These are phyloP conservation scores for Neonectria ditissima DNA, from an alignment of 2,329 filamentous ascomycete genomes.

Conservation along the genomic window DNA sequence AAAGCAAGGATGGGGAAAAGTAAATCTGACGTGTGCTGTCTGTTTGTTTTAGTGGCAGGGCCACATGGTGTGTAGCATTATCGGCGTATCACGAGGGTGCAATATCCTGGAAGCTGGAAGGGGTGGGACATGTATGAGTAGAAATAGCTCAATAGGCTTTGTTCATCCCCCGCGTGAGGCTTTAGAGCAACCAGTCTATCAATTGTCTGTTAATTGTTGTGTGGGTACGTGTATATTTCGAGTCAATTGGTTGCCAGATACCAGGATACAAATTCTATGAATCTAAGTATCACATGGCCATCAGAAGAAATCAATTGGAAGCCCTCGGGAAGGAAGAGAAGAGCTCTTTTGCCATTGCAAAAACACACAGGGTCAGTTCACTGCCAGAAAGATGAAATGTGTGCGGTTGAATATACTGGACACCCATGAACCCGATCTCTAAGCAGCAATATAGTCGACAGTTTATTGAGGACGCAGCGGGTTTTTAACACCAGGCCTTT, in stretches of 20 bases:
- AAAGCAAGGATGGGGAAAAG: slow-evolving; percentile 16
- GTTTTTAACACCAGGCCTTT: background rate
- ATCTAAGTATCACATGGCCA: background rate
- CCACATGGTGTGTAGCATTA: slow-evolving; percentile 32
- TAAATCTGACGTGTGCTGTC: slow-evolving; percentile 13
- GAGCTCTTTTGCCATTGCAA: too few species aligned
- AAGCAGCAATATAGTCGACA: background rate
- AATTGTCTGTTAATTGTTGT: background rate
- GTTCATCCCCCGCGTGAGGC: background rate
- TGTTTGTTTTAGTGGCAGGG: slow-evolving; percentile 17
- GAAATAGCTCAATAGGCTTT: background rate
- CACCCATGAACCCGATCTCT: background rate
- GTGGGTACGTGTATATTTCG: background rate
- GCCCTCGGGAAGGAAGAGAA: background rate
- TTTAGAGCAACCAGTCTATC: background rate
- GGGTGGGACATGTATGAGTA: slow-evolving; percentile 5
- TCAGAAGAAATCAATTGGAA: background rate
- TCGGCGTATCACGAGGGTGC: slow-evolving; percentile 14
- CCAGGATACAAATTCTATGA: background rate
- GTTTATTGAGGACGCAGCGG: background rate
- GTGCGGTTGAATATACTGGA: background rate
- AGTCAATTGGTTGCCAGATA: background rate
- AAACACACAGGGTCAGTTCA: too few species aligned
- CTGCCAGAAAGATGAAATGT: too few species aligned
- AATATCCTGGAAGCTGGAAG: slow-evolving; percentile 1